Evolutionary conservation across 1,284 basidiomycete genomes (phyloP).

Genomic region (Meira nashicola): DNA sequence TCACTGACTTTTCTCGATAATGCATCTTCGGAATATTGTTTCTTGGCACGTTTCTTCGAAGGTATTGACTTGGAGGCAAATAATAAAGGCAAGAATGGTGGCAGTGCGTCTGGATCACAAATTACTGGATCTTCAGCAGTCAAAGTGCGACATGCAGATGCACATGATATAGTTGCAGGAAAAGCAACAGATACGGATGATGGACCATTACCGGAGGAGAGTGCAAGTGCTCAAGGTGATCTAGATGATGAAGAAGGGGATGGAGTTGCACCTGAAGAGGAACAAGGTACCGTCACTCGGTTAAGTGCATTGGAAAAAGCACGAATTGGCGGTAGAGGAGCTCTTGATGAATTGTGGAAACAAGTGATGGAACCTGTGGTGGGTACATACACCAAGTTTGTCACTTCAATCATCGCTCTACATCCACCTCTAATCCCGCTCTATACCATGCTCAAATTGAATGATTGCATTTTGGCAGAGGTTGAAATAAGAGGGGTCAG

Average conservation of each 20-base stretch:
- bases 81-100: background rate
- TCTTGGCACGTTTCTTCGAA: slow-evolving; percentile 48
- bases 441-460: slow-evolving; percentile 29
- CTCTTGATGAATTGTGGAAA: slow-evolving; percentile 41
- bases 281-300: slow-evolving; percentile 20
- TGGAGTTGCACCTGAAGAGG: slow-evolving; percentile 6
- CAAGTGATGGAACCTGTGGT: slow-evolving; percentile 48
- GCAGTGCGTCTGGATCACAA: background rate
- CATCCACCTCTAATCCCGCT: slow-evolving; percentile 25
- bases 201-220: slow-evolving; percentile 19
- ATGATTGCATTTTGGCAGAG: slow-evolving; percentile 23
- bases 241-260: slow-evolving; percentile 14
- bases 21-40: slow-evolving; percentile 47
- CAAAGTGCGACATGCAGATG: background rate
- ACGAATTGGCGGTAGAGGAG: slow-evolving; percentile 18
- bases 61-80: slow-evolving; percentile 5
- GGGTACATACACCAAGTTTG: slow-evolving; percentile 23
- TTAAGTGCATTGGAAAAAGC: slow-evolving; percentile 23
- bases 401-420: slow-evolving; percentile 20
- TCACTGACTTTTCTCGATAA: slow-evolving; percentile 46
- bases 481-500: slow-evolving; percentile 18
- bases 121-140: background rate
- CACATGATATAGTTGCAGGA: background rate
- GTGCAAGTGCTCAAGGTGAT: slow-evolving; percentile 15
- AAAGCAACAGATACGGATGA: slow-evolving; percentile 15